Evolutionary conservation across 1,284 basidiomycete species (phyloP).

Genomic region (Ganoderma resinaceum): DNA sequence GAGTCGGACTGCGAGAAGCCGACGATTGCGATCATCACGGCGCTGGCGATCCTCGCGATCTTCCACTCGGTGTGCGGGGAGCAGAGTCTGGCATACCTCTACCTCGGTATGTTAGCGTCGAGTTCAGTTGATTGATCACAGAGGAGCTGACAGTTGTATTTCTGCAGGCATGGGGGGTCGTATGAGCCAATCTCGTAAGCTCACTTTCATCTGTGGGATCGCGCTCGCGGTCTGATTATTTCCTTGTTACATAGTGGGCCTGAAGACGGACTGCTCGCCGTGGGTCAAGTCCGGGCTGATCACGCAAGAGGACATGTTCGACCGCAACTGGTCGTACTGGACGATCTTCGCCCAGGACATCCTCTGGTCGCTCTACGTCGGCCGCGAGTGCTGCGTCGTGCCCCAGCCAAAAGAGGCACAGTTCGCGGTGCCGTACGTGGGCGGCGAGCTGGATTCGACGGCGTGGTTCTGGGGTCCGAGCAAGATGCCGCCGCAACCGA

Average conservation of each 20-base stretch:
- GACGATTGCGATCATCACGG: conserved; percentile 64
- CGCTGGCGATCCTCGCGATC: conserved; percentile 61
- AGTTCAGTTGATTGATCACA: too few relatives aligned
- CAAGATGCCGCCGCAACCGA: conserved; percentile 51
- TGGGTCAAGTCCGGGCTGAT: conserved; percentile 61
- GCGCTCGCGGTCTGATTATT: not conserved
- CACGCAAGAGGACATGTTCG: conserved; percentile 56
- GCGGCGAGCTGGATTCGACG: conserved; percentile 51
- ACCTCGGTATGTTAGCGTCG: conserved; percentile 52
- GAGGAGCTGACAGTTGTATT: conserved; percentile 13
- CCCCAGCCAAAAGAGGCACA: conserved; percentile 43
- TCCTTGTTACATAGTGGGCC: conserved; percentile 50
- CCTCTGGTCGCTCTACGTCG: conserved; percentile 66
- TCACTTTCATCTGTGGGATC: not conserved
- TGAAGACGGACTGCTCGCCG: conserved; percentile 61
- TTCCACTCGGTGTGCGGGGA: conserved; percentile 64
- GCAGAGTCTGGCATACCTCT: conserved; percentile 63
- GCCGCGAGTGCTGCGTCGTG: conserved; percentile 59
- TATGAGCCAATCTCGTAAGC: conserved; percentile 50
- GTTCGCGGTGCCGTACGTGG: conserved; percentile 54
- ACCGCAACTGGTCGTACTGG: conserved; percentile 65
- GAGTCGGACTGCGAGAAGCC: conserved; percentile 65
- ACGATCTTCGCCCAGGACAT: conserved; percentile 61
- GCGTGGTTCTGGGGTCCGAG: conserved; percentile 51
- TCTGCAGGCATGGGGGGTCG: conserved; percentile 58